These are phyloP conservation scores for Pyrenula massariospora DNA, from an alignment of 495 filamentous ascomycete genomes.

Conservation along the genomic window DNA sequence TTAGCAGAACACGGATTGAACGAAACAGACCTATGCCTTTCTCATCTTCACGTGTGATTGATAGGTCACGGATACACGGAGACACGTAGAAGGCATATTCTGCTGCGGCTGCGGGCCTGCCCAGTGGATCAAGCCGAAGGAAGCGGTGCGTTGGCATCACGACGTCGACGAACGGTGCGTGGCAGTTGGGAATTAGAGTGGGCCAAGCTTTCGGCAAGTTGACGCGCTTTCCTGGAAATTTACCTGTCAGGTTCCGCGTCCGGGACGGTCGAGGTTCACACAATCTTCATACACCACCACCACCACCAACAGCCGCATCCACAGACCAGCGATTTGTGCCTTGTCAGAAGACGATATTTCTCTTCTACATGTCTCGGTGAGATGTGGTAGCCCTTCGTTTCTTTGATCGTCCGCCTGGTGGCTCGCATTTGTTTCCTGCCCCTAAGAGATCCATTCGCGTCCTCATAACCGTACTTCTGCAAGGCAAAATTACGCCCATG, in stretches of 20 bases:
- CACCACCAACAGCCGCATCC: not conserved
- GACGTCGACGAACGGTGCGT: no score
- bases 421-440: no score
- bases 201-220: not conserved
- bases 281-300: conserved; percentile 6
- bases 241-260: not conserved
- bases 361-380: not conserved
- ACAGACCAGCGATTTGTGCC: not conserved
- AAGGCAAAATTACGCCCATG: not conserved
- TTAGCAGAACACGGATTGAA: no score
- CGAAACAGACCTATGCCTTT: no score
- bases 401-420: not conserved
- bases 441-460: not conserved
- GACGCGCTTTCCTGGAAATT: not conserved
- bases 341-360: not conserved
- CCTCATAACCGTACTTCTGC: not conserved
- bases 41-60: no score
- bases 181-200: not conserved
- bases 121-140: no score
- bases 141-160: no score
- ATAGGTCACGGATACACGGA: no score
- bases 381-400: not conserved
- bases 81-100: no score
- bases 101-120: no score
- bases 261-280: conserved; percentile 7